These are phyloP conservation scores for Elsinoe fawcettii DNA, from an alignment of 2,329 filamentous ascomycete species.

Conservation along the genomic window DNA sequence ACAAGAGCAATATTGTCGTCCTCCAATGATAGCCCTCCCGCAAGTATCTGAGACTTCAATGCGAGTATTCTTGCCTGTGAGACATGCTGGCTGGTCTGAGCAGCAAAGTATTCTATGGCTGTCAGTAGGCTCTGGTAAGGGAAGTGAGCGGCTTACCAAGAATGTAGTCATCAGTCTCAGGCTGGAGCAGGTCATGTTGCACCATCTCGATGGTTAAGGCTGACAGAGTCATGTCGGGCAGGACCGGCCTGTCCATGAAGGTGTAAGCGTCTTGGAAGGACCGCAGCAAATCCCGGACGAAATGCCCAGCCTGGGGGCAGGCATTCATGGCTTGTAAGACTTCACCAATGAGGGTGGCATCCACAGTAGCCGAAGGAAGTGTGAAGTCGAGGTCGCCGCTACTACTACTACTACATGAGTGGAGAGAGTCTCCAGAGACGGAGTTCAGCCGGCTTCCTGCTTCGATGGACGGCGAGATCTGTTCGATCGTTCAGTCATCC, in stretches of 20 bases:
- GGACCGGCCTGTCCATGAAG: background rate
- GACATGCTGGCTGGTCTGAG: background rate
- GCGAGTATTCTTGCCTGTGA: background rate
- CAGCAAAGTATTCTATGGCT: background rate
- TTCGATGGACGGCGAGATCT: background rate
- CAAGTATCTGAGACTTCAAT: background rate
- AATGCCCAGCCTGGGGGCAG: background rate
- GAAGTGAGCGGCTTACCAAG: background rate
- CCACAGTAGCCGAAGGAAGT: background rate
- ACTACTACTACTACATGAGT: background rate
- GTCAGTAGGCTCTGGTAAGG: background rate
- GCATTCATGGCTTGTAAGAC: background rate
- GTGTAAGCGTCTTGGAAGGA: background rate
- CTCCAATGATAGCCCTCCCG: background rate
- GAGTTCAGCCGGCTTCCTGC: background rate
- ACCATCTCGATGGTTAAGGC: background rate
- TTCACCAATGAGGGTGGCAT: background rate
- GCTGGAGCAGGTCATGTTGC: background rate
- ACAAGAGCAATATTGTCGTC: background rate
- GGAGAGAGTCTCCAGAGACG: background rate
- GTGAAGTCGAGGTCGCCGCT: background rate
- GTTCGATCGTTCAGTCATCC: background rate
- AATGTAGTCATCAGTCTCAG: constrained; percentile 3
- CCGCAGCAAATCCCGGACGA: background rate
- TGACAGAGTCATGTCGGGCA: background rate